phyloP scores from a whole-genome alignment of 371 early-diverging fungal genomes.

The Mortierella sp. region DNA sequence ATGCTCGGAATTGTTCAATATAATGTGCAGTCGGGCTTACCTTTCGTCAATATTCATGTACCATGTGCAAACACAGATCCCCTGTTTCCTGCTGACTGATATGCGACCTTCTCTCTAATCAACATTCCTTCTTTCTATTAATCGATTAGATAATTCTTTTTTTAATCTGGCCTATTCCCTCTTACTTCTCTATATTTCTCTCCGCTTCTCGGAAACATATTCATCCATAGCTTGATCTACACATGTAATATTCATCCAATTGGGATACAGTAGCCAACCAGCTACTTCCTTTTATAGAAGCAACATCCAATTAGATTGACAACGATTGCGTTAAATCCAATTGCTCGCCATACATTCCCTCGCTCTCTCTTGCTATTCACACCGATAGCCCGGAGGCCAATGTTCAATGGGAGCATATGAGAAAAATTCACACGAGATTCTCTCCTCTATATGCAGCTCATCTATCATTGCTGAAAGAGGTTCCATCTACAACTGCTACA shows the following conservation, averaged over 20 bases:
- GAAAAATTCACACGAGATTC: no score
- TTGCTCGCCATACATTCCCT: not conserved
- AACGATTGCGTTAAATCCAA: not conserved
- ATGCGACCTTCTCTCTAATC: not conserved
- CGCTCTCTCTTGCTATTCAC: not conserved
- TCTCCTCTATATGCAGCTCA: no score
- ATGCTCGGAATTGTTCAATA: constrained; percentile 1
- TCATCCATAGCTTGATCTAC: not conserved
- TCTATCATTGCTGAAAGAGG: no score
- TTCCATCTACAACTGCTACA: no score
- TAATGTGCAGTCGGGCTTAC: not conserved
- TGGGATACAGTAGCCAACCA: not conserved
- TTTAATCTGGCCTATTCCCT: not conserved
- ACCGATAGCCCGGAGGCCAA: no score
- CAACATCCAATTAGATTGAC: not conserved
- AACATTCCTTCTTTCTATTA: not conserved
- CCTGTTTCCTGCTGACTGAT: constrained; percentile 12
- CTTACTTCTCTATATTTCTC: not conserved
- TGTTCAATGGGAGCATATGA: no score
- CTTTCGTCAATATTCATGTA: not conserved
- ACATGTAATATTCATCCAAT: not conserved
- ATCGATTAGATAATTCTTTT: not conserved
- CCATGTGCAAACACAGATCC: constrained; percentile 1
- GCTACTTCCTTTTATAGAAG: not conserved
- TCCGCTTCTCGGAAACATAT: constrained; percentile 8